These are phyloP conservation scores for Rhizophagus sp. DNA, from an alignment of 192 early-diverging fungal genomes.

Conservation along the genomic window DNA sequence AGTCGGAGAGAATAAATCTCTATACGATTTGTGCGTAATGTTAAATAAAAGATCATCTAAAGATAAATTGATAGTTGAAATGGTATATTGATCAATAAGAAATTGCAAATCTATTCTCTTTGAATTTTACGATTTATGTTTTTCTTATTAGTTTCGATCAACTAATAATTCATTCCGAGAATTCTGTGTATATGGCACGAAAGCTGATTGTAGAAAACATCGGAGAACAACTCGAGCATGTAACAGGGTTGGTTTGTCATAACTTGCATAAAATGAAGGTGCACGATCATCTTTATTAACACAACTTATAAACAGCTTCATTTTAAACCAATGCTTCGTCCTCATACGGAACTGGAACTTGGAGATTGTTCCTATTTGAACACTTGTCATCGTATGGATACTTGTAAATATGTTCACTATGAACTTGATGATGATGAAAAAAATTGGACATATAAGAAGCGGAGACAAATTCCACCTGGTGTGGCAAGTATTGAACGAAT, in stretches of 20 bases:
- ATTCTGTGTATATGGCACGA: constrained; percentile 50
- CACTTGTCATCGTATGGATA: constrained; percentile 63
- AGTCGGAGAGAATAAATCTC: constrained; percentile 1
- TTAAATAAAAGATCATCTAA: constrained; percentile 35
- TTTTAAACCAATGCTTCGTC: constrained; percentile 49
- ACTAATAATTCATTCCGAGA: constrained; percentile 48
- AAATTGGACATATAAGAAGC: constrained; percentile 7
- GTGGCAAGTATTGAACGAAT: background rate
- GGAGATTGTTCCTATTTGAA: constrained; percentile 71
- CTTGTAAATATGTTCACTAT: constrained; percentile 67
- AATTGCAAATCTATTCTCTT: background rate
- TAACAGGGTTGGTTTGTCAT: constrained; percentile 26
- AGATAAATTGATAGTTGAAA: constrained; percentile 37
- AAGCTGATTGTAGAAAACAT: constrained; percentile 40
- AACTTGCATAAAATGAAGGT: background rate
- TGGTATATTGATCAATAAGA: constrained; percentile 34
- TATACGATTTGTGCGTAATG: constrained; percentile 23
- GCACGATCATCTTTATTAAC: background rate
- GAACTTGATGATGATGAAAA: constrained; percentile 46
- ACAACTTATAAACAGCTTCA: constrained; percentile 43
- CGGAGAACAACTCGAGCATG: constrained; percentile 32
- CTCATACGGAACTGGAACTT: constrained; percentile 51
- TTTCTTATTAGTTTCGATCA: constrained; percentile 28
- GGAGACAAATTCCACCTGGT: constrained; percentile 28
- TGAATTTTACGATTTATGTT: background rate